phyloP scores from a whole-genome alignment of 75 land plant genomes.

The Larix kaempferi region DNA sequence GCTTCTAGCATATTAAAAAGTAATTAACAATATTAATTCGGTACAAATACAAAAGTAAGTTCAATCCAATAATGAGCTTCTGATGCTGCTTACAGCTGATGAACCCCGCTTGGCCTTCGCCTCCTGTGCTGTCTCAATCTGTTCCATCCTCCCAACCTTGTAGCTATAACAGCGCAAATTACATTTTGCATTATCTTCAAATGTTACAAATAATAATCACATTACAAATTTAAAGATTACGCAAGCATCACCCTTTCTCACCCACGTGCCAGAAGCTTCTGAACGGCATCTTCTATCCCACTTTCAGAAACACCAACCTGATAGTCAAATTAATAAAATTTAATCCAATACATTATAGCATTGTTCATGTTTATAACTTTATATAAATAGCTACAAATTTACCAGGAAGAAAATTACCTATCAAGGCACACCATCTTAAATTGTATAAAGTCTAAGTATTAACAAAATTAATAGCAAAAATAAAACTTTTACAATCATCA shows the following conservation, averaged over 20 bases:
- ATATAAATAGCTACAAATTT: background rate
- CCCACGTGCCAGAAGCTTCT: constrained; percentile 87
- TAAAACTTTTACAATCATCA: background rate
- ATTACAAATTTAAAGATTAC: background rate
- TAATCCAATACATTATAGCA: background rate
- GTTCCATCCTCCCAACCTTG: constrained; percentile 94
- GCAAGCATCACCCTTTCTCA: constrained; percentile 20
- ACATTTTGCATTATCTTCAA: background rate
- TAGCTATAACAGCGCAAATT: constrained; percentile 41
- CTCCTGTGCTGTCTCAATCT: constrained; percentile 80
- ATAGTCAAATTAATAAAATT: background rate
- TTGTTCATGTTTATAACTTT: background rate
- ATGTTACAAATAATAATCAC: background rate
- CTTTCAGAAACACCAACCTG: constrained; percentile 95
- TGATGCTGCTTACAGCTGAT: constrained; percentile 62
- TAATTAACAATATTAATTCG: background rate
- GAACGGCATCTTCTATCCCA: constrained; percentile 95
- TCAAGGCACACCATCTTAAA: background rate
- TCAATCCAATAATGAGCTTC: background rate
- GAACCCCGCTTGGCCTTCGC: constrained; percentile 77
- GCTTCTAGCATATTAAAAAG: background rate
- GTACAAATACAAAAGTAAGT: background rate
- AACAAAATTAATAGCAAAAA: background rate
- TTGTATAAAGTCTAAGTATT: background rate
- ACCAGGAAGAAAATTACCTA: background rate